phyloP scores from a whole-genome alignment of 768 basidiomycete genomes.

The Rhodotorula sphaerocarpa region DNA sequence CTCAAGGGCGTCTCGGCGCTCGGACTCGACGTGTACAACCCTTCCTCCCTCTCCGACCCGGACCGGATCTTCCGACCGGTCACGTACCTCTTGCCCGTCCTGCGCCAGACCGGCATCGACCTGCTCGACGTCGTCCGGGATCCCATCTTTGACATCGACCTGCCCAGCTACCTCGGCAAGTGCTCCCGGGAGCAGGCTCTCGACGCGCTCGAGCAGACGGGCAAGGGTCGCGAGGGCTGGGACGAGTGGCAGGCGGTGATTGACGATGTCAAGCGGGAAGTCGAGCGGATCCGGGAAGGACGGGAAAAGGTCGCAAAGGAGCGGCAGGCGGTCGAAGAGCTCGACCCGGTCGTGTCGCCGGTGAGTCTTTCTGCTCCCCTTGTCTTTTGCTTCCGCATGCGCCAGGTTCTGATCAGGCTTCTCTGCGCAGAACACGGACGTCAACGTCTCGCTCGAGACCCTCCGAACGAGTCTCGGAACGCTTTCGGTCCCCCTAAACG shows the following conservation, averaged over 20 bases:
- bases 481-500: conserved; percentile 58
- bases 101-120: conserved; percentile 19
- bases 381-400: no score
- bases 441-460: conserved; percentile 50
- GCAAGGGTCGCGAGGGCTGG: conserved; percentile 3
- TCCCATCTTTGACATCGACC: conserved; percentile 27
- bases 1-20: conserved; percentile 56
- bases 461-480: conserved; percentile 60
- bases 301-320: conserved; percentile 11
- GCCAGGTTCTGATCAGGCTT: background rate
- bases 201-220: conserved; percentile 30
- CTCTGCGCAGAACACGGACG: conserved; percentile 9
- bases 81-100: conserved; percentile 22
- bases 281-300: conserved; percentile 15
- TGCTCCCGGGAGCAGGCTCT: conserved; percentile 30
- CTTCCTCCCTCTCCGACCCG: conserved; percentile 21
- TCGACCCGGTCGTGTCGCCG: conserved; percentile 11
- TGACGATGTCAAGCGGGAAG: conserved; percentile 3
- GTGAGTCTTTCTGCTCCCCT: background rate
- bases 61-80: conserved; percentile 14
- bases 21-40: conserved; percentile 35
- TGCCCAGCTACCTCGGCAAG: conserved; percentile 30
- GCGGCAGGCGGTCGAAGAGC: conserved; percentile 17
- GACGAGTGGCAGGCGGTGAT: conserved; percentile 11
- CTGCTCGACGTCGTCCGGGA: conserved; percentile 24